These are phyloP conservation scores for Penicillium occitanis DNA, from an alignment of 2,329 filamentous ascomycete genomes.

Conservation along the genomic window DNA sequence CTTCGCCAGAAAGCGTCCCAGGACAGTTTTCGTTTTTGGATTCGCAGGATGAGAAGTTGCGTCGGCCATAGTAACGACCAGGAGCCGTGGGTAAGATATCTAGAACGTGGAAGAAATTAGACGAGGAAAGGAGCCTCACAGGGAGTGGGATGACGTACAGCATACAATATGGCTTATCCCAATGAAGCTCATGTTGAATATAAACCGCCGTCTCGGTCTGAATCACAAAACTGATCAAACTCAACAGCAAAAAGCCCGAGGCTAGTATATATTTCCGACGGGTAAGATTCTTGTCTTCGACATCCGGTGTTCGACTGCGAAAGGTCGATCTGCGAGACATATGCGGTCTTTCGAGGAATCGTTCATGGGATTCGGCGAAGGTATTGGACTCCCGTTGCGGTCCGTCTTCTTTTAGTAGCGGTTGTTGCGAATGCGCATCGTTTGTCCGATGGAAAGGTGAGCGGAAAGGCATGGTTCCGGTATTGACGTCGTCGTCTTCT, in stretches of 20 bases:
- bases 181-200: constrained; percentile 86
- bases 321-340: constrained; percentile 64
- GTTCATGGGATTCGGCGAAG: constrained; percentile 35
- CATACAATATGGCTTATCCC: constrained; percentile 99
- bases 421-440: constrained; percentile 53
- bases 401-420: constrained; percentile 53
- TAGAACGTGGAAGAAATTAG: constrained; percentile 29
- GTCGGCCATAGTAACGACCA: constrained; percentile 88
- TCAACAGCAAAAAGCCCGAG: constrained; percentile 76
- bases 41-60: constrained; percentile 75
- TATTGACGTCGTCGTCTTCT: constrained; percentile 6
- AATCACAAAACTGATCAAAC: constrained; percentile 81
- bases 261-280: constrained; percentile 85
- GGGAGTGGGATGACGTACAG: constrained; percentile 57
- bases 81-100: constrained; percentile 87
- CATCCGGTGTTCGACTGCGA: constrained; percentile 73
- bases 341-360: constrained; percentile 40
- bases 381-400: constrained; percentile 38
- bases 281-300: constrained; percentile 63
- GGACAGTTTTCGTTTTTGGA: constrained; percentile 74
- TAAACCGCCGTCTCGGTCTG: constrained; percentile 96
- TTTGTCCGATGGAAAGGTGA: constrained; percentile 49
- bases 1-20: constrained; percentile 85
- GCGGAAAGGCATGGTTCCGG: constrained; percentile 49
- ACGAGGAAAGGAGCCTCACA: not conserved